Percentiles rank a stretch among this genome's conserved stretches.
Conservation (phyloP, 257 asterid genomes). For the Verbascum thapsus region DNA sequence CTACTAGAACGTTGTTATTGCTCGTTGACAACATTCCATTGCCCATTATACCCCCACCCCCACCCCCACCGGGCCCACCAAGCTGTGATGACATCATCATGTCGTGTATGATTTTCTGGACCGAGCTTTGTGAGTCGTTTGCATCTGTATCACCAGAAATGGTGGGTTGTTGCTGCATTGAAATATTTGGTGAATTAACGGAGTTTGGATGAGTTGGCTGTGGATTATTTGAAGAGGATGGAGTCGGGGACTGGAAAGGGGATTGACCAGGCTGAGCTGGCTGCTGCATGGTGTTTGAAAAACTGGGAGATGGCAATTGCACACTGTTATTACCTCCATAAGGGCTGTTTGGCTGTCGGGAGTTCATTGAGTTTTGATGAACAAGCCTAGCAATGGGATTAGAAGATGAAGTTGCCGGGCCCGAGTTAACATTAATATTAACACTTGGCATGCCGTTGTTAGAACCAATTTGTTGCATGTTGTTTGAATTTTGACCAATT, state of each 20-base stretch:
- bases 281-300: slow-evolving; percentile 60
- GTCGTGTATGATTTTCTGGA: slow-evolving; percentile 79
- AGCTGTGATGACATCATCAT: slow-evolving; percentile 84
- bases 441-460: slow-evolving; percentile 52
- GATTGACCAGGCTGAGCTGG: slow-evolving; percentile 55
- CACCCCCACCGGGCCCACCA: slow-evolving; percentile 55
- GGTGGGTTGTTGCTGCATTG: slow-evolving; percentile 68
- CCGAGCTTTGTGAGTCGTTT: slow-evolving; percentile 80
- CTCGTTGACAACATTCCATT: slow-evolving; percentile 49
- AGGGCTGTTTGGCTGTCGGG: slow-evolving; percentile 57
- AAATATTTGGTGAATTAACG: slow-evolving; percentile 56
- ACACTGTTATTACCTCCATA: slow-evolving; percentile 53
- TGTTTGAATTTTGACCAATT: slow-evolving; percentile 48
- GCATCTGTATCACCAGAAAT: slow-evolving; percentile 59
- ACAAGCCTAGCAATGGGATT: slow-evolving; percentile 52
- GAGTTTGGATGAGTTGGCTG: slow-evolving; percentile 55
- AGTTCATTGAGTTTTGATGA: slow-evolving; percentile 79
- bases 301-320: slow-evolving; percentile 75
- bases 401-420: slow-evolving; percentile 48
- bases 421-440: slow-evolving; percentile 45
- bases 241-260: slow-evolving; percentile 70
- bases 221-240: slow-evolving; percentile 68
- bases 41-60: slow-evolving; percentile 53
- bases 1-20: slow-evolving; percentile 39
- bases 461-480: slow-evolving; percentile 52